These are phyloP conservation scores for Calamus simplicifolius DNA, from an alignment of 176 grass and related monocot species.

Conservation along the genomic window DNA sequence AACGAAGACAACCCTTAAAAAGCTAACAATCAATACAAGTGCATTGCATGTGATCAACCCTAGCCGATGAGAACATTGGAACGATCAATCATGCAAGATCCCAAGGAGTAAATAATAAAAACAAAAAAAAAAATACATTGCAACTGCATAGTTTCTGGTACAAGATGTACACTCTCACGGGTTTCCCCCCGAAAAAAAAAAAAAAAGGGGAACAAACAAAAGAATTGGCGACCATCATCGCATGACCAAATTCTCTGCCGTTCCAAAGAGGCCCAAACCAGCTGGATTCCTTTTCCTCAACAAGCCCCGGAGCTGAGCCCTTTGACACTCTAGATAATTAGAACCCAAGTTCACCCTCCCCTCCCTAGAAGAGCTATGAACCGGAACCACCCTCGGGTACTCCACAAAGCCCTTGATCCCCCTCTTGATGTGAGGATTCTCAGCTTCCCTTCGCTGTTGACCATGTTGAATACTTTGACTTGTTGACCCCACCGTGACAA, in stretches of 20 bases:
- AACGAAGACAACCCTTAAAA: no score
- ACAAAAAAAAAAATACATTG: no score
- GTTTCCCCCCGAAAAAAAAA: no score
- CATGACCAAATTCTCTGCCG: slow-evolving; percentile 33
- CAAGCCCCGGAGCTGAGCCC: slow-evolving; percentile 61
- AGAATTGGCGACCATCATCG: neutral
- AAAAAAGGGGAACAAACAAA: no score
- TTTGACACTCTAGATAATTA: slow-evolving; percentile 82
- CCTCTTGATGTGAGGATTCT: slow-evolving; percentile 82
- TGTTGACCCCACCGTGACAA: no score
- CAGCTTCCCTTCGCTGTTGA: slow-evolving; percentile 29
- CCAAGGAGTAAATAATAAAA: no score
- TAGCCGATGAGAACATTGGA: no score
- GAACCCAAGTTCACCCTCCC: slow-evolving; percentile 34
- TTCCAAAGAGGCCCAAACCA: slow-evolving; percentile 29
- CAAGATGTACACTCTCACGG: no score
- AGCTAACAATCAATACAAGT: no score
- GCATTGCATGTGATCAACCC: no score
- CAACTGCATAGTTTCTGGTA: no score
- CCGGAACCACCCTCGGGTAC: slow-evolving; percentile 45
- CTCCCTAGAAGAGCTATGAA: slow-evolving; percentile 25
- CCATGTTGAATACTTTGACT: neutral
- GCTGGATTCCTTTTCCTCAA: slow-evolving; percentile 38
- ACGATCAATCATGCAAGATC: no score
- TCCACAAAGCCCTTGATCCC: slow-evolving; percentile 93